Conservation (phyloP, 1,139 yeast species). For the Nakaseomyces delphensis region DNA sequence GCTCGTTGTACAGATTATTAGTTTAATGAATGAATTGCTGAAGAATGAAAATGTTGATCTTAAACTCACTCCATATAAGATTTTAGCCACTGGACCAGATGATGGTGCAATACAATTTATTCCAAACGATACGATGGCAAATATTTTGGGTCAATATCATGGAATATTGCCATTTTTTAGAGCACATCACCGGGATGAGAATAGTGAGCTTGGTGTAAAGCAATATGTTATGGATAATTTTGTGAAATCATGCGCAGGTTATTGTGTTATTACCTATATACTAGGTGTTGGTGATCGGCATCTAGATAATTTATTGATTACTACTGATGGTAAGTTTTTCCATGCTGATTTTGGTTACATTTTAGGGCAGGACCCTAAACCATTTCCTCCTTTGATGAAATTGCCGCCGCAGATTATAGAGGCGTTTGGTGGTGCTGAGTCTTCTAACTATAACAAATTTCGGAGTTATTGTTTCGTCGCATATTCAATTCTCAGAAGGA, state of each 20-base stretch:
- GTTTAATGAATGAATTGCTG: constrained; percentile 81
- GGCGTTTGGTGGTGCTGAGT: constrained; percentile 92
- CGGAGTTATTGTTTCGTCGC: constrained; percentile 92
- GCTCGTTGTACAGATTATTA: constrained; percentile 82
- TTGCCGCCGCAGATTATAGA: constrained; percentile 93
- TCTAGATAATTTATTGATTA: constrained; percentile 70
- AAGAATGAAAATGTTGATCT: constrained; percentile 87
- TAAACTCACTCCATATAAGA: constrained; percentile 78
- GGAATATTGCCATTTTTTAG: constrained; percentile 67
- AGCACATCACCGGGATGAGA: constrained; percentile 50
- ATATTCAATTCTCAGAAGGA: constrained; percentile 79
- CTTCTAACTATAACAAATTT: constrained; percentile 77
- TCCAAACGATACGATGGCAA: constrained; percentile 84
- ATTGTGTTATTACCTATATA: constrained; percentile 90
- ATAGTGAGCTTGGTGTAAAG: constrained; percentile 63
- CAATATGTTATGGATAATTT: constrained; percentile 83
- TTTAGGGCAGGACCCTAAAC: constrained; percentile 93
- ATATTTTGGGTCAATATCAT: constrained; percentile 62
- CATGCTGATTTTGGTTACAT: constrained; percentile 98
- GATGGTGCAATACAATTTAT: constrained; percentile 93
- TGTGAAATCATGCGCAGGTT: constrained; percentile 94
- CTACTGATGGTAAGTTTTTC: constrained; percentile 78
- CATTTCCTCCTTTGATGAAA: constrained; percentile 97
- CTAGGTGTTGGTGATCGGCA: constrained; percentile 97
- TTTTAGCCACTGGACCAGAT: constrained; percentile 79